Evolutionary conservation across 352 stramenopile genomes (phyloP).

Genomic region (Pythium plurisporium): DNA sequence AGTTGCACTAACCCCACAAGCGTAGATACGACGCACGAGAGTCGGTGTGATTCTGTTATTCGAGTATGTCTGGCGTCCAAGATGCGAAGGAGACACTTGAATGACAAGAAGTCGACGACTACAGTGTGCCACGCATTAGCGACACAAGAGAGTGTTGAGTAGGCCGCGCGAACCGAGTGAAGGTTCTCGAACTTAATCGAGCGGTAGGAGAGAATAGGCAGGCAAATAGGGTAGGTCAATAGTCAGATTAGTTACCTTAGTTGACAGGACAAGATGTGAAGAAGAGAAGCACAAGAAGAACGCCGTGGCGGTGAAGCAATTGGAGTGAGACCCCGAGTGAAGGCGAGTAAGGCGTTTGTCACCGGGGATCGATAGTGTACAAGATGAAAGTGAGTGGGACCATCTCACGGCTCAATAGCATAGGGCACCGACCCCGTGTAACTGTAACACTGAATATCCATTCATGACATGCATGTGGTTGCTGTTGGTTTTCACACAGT

Average conservation of each 20-base stretch:
- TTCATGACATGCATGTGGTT: too few species aligned
- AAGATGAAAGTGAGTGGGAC: not conserved
- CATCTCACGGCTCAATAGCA: not conserved
- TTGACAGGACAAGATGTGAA: slow-evolving; percentile 6
- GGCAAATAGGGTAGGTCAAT: slow-evolving; percentile 27
- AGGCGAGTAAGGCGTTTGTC: too few species aligned
- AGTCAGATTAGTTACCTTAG: slow-evolving; percentile 24
- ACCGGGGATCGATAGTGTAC: too few species aligned
- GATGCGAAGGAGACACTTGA: not conserved
- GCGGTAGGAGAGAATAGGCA: slow-evolving; percentile 13
- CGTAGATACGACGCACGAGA: too few species aligned
- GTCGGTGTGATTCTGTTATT: too few species aligned
- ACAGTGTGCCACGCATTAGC: not conserved
- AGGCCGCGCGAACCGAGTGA: not conserved
- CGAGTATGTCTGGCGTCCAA: not conserved
- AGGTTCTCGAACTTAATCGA: slow-evolving; percentile 2
- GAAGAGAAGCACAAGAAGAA: not conserved
- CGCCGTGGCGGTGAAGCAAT: too few species aligned
- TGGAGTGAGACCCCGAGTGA: too few species aligned
- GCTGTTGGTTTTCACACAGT: too few species aligned
- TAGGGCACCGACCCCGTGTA: not conserved
- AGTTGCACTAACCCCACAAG: slow-evolving; percentile 8
- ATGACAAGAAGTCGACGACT: not conserved
- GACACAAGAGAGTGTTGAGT: not conserved
- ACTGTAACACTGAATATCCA: not conserved